A percentile compares a stretch with the other conserved stretches of the same genome.
Evolutionary conservation across 2,329 filamentous ascomycete species (phyloP).

Genomic region (Uncinocarpus reesii): DNA sequence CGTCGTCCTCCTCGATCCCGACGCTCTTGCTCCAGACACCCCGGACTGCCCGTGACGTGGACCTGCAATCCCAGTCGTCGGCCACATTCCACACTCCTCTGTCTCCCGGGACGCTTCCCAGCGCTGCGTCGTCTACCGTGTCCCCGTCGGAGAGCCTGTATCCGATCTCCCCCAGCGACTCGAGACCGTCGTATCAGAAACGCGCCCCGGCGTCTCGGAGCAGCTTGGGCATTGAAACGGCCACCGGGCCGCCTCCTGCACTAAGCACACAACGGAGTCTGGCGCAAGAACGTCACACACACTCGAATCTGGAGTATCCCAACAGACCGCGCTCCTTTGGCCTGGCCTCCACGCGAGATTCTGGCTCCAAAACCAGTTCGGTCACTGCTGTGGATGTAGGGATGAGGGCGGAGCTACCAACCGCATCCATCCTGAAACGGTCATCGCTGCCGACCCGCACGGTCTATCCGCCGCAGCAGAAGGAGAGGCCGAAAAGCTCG

Average conservation of each 20-base stretch:
- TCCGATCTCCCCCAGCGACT: conserved; percentile 19
- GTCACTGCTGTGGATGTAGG: conserved; percentile 18
- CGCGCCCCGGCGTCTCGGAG: conserved; percentile 40
- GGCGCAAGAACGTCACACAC: conserved; percentile 27
- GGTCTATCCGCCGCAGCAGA: conserved; percentile 19
- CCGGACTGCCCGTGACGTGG: conserved; percentile 25
- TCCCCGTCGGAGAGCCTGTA: conserved; percentile 13
- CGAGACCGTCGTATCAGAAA: conserved; percentile 20
- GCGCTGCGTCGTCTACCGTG: conserved; percentile 10
- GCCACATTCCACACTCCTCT: conserved; percentile 29
- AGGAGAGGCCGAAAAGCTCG: conserved; percentile 15
- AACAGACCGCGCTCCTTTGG: conserved; percentile 15
- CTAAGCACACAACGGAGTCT: conserved; percentile 36
- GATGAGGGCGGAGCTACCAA: conserved; percentile 21
- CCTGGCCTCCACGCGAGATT: conserved; percentile 6
- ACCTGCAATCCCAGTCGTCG: conserved; percentile 18
- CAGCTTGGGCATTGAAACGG: conserved; percentile 42
- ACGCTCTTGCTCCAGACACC: conserved; percentile 16
- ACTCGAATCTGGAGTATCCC: conserved; percentile 8
- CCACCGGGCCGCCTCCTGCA: conserved; percentile 42
- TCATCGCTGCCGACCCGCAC: conserved; percentile 18
- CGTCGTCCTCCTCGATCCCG: conserved; percentile 10
- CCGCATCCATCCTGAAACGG: conserved; percentile 22
- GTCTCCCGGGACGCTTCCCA: conserved; percentile 21
- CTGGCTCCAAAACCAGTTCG: conserved; percentile 12